Percentiles rank a stretch among this genome's conserved stretches.
Evolutionary conservation across 2,329 filamentous ascomycete species (phyloP).

Genomic region (Hymenoscyphus fructigenus): DNA sequence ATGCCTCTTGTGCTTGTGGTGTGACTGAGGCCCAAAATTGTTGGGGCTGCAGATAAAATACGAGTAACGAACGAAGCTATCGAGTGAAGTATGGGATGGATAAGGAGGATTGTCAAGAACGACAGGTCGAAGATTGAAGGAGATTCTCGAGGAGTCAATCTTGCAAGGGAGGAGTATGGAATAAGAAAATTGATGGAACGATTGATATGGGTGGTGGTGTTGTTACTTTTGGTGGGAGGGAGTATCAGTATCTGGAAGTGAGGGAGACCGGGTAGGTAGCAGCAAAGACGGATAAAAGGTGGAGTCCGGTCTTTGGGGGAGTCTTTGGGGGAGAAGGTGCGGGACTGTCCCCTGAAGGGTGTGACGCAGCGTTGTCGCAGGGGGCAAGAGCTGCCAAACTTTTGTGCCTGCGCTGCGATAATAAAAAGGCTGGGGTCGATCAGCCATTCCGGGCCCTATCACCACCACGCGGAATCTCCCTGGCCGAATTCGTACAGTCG

Average conservation of each 20-base stretch:
- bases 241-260: background rate
- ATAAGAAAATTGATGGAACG: background rate
- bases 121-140: background rate
- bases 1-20: background rate
- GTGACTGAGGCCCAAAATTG: conserved; percentile 2
- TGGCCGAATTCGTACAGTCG: background rate
- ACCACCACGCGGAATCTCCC: background rate
- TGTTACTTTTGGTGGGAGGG: background rate
- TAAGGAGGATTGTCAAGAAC: background rate
- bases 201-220: conserved; percentile 3
- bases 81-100: background rate
- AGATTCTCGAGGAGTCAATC: background rate
- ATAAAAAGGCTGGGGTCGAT: no score
- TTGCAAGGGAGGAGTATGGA: conserved; percentile 2
- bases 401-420: no score
- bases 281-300: background rate
- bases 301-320: background rate
- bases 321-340: background rate
- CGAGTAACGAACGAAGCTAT: background rate
- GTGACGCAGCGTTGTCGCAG: background rate
- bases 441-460: background rate
- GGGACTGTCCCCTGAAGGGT: background rate
- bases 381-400: background rate
- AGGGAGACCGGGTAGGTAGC: background rate
- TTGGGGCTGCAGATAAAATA: background rate